These are phyloP conservation scores for Pythium pyrilobum DNA, from an alignment of 352 stramenopile genomes.

Conservation along the genomic window DNA sequence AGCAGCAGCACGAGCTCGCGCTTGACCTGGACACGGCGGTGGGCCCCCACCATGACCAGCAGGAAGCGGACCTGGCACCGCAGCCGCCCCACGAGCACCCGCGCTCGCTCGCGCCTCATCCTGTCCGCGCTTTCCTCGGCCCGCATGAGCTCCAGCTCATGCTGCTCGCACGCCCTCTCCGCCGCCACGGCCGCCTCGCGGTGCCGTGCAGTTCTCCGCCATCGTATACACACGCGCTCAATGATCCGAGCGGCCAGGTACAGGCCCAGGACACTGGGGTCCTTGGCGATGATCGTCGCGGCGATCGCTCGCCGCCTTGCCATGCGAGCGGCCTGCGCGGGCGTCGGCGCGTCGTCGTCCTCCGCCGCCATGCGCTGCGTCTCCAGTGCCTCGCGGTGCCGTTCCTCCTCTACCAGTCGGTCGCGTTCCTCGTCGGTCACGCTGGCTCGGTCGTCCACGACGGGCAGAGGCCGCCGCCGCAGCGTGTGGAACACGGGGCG, in stretches of 20 bases:
- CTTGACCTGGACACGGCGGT: conserved; percentile 30
- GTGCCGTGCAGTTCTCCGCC: conserved; percentile 1
- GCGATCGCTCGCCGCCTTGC: conserved; percentile 5
- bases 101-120: conserved; percentile 3
- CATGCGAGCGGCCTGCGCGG: conserved; percentile 12
- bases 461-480: conserved; percentile 9
- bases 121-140: neutral
- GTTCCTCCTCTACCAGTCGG: conserved; percentile 1
- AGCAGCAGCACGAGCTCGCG: conserved; percentile 34
- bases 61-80: conserved; percentile 28
- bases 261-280: conserved; percentile 16
- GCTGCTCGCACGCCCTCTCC: neutral
- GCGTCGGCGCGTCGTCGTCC: conserved; percentile 26
- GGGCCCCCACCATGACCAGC: conserved; percentile 25
- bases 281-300: neutral
- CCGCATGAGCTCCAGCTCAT: neutral
- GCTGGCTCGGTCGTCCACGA: neutral
- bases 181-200: neutral
- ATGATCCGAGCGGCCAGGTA: conserved; percentile 34
- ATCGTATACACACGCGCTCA: conserved; percentile 21
- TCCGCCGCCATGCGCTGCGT: conserved; percentile 24
- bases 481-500: conserved; percentile 23
- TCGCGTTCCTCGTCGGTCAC: neutral
- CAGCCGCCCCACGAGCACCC: conserved; percentile 17
- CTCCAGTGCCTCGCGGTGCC: conserved; percentile 24